phyloP scores from a whole-genome alignment of 306 rosid genomes.

The Quercus wislizeni region DNA sequence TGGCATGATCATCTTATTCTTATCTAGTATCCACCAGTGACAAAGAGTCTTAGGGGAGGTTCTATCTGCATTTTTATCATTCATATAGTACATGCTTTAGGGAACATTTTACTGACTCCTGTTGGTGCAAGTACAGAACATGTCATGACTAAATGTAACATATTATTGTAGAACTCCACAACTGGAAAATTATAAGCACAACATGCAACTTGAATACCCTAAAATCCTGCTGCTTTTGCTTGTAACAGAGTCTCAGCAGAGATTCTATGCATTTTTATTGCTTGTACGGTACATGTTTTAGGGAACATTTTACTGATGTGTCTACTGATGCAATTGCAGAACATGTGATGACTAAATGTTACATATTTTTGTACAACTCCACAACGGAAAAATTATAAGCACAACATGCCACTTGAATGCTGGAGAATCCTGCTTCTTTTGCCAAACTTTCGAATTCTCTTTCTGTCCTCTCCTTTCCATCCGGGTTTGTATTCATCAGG shows the following conservation, averaged over 20 bases:
- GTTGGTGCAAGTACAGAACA: not conserved
- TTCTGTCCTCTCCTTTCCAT: constrained; percentile 13
- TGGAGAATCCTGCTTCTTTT: constrained; percentile 24
- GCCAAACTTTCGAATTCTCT: constrained; percentile 13
- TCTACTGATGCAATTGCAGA: not conserved
- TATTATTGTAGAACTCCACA: constrained; percentile 12
- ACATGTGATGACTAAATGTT: not conserved
- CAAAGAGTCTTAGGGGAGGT: not conserved
- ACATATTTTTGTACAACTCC: constrained; percentile 12
- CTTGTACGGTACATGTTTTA: not conserved
- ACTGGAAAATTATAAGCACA: constrained; percentile 14
- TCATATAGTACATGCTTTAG: not conserved
- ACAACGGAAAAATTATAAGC: constrained; percentile 15
- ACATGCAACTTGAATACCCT: constrained; percentile 3
- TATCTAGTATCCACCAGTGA: too few species aligned
- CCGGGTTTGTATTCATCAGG: constrained; percentile 10
- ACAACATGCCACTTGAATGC: constrained; percentile 10
- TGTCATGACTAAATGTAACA: not conserved
- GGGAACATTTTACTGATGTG: not conserved
- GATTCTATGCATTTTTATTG: not conserved
- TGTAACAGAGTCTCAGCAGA: not conserved
- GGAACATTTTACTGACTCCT: not conserved
- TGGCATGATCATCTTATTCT: too few species aligned
- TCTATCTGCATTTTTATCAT: not conserved
- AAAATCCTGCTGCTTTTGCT: constrained; percentile 29